A percentile compares a stretch with the other conserved stretches of the same genome.
Conservation (phyloP, 148 eudicot genomes). For the Fagopyrum tataricum region DNA sequence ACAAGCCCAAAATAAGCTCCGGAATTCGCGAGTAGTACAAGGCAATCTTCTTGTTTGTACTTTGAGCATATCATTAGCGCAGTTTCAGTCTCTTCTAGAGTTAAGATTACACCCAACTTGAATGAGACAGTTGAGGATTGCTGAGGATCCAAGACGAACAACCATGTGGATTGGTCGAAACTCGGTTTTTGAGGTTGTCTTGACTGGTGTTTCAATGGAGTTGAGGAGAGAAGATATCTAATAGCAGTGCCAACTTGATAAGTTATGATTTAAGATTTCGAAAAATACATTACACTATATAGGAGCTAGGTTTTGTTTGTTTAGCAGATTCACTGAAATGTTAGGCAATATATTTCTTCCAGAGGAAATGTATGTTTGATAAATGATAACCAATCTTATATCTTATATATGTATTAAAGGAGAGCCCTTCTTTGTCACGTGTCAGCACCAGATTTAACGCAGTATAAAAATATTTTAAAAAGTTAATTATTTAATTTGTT, state of each 20-base stretch:
- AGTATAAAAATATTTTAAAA: no score
- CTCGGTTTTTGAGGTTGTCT: conserved; percentile 29
- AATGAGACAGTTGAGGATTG: conserved; percentile 41
- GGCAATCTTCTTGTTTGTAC: conserved; percentile 53
- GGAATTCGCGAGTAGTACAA: conserved; percentile 40
- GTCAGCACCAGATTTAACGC: no score
- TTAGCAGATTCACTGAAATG: neutral
- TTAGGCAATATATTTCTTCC: neutral
- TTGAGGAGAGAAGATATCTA: conserved; percentile 40
- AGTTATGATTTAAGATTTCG: no score
- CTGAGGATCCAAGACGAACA: conserved; percentile 50
- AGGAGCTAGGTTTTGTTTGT: neutral
- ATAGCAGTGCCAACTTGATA: no score
- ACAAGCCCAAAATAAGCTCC: conserved; percentile 82
- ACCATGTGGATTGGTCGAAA: conserved; percentile 76
- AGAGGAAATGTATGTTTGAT: neutral
- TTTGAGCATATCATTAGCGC: conserved; percentile 58
- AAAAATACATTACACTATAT: no score
- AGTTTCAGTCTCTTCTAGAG: conserved; percentile 57
- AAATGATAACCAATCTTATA: no score
- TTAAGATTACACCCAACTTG: conserved; percentile 61
- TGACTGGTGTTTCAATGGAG: conserved; percentile 38
- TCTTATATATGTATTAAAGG: no score
- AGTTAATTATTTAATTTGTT: no score
- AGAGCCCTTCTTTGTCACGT: no score